Percentiles rank a stretch among this genome's conserved stretches.
These are phyloP conservation scores for Ganoderma meredithae DNA, from an alignment of 1,284 basidiomycete genomes.

Conservation along the genomic window DNA sequence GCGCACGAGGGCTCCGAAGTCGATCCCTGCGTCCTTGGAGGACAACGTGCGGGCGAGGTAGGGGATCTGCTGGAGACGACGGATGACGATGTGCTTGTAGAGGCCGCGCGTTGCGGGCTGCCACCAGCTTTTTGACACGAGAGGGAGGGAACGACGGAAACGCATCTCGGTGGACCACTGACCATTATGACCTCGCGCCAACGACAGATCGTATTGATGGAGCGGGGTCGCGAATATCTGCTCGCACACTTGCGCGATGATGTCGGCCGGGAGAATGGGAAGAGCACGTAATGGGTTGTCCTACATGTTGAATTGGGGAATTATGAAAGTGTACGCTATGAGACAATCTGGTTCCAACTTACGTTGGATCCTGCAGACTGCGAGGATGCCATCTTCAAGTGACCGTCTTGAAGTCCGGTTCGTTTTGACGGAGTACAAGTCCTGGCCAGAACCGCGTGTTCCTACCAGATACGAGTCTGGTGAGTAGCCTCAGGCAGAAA, in stretches of 20 bases:
- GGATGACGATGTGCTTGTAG: constrained; percentile 5
- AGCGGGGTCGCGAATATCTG: not conserved
- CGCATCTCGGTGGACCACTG: not conserved
- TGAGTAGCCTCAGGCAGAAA: too few species aligned
- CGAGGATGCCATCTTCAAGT: too few species aligned
- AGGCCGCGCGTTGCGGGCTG: not conserved
- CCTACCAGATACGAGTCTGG: too few species aligned
- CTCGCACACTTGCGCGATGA: not conserved
- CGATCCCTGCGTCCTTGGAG: not conserved
- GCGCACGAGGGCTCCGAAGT: not conserved
- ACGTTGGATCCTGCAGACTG: too few species aligned
- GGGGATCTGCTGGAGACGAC: not conserved
- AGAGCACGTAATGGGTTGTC: too few species aligned
- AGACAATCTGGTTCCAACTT: too few species aligned
- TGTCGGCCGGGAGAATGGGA: too few species aligned
- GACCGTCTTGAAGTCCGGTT: too few species aligned
- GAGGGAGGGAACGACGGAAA: not conserved
- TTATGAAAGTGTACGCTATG: too few species aligned
- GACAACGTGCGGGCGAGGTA: not conserved
- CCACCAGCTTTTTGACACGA: not conserved
- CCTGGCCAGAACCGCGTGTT: too few species aligned
- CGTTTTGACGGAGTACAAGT: too few species aligned
- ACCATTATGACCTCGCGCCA: not conserved
- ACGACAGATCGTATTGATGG: not conserved
- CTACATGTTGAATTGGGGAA: too few species aligned